Evolutionary conservation across 208 protist species (phyloP), one percentile per base, ranked within the genome.

Genomic region (Wallacemonas sp.): DNA sequence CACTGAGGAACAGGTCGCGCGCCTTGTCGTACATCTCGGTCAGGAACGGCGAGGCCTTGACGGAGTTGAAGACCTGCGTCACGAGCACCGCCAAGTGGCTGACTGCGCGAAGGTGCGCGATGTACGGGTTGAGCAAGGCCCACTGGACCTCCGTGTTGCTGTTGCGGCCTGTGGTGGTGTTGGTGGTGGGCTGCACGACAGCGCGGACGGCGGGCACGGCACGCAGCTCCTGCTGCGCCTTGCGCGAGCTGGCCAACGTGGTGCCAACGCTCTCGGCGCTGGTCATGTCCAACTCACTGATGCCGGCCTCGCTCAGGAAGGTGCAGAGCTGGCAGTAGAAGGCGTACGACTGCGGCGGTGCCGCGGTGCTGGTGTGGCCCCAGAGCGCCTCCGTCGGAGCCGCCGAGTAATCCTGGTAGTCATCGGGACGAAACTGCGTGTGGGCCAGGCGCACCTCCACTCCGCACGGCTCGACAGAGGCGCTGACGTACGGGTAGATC

Each of bases 401-500:
- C 1, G 76, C 70, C 27, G 69, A 81, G 72, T 85, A 96, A 57
- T 96, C 91, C 30, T 74, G 24, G 65, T 91, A 96, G 36, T 69
- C 83, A 0, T 82, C 65, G 4, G 91, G 91, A 43, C 70, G 80
- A 62, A 88, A 93, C 64, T 90, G 88, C n/a, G 88, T 94, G 62
- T 94, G 33, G 24, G 72, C 73, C 30, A 96, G 79, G 8, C 85
- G 86, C 27, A 96, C 72, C 61, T 82, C 58, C 19, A 96, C 75
- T 0, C 74, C 80, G 46, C 54, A 19, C 62, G 85, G 83, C 38
- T 84, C 86, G 6, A 86, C 79, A 8, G 82, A 64, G 21, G 85
- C 90, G 63, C 91, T 94, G 38, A 96, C 81, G 80, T 88, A 96
- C 17, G 91, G 91, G 58, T 88, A 96, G 64, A 96, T 93, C 30